Evolutionary conservation across 768 basidiomycete species (phyloP), one percentile per base, ranked within the genome.

Genomic region (Basidioascus undulatus): DNA sequence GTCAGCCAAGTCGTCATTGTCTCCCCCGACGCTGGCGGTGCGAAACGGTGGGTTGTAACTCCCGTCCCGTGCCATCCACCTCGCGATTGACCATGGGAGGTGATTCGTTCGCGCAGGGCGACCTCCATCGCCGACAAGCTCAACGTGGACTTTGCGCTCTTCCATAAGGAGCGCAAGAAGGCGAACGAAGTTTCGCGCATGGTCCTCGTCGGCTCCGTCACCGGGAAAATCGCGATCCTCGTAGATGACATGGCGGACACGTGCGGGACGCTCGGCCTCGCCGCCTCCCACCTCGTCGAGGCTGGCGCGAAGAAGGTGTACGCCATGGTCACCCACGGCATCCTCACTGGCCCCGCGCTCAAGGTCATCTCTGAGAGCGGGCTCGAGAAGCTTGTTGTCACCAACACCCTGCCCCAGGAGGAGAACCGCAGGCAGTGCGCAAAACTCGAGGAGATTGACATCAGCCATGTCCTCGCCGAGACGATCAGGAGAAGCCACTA

Each of bases 201-300:
- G 84, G 71, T 86, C 42, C 72, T 98, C 39, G 89, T 98, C 34
- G 92, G 92, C 1, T 74, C 83, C 53, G 86, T 87, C 47, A 73
- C 71, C 55, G 84, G 75, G 55, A 86, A 94, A 63, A 68, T 73
- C 32, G 92, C 87, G 40, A 86, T 98, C 43, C 65, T 98, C 23
- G 79, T 96, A 34, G 92, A 96, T 64, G 92, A 98, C 64, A 94
- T 98, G 84, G 83, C 84, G 24, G 83, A 89, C 59, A 89, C 84
- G 32, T 89, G 83, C 52, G 83, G 83, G 40, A 98, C 92, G 44
- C 69, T 98, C 45, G 76, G 78, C 49, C 67, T 94, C 41, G 92
- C 92, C 1, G 83, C 89, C 6, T 66, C 70, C 48, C 82, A 92
- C 47, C 67, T 98, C 42, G 63, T 74, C 25, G 83, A 92, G 50